Percentiles rank a stretch among this genome's conserved stretches.
Conservation (phyloP, 176 grass and related monocot species). For the Zea mays region Zm-B73-REFERENCE-NAM-5.0 NC_050105.1:5359501-5360000, state of each 20-base stretch:
- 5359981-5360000: constrained; percentile 76
- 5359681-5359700: constrained; percentile 11
- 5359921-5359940: constrained; percentile 44
- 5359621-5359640: not conserved
- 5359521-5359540: no score
- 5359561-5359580: not conserved
- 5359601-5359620: not conserved
- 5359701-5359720: not conserved
- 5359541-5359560: not conserved
- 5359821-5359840: constrained; percentile 32
- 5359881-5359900: constrained; percentile 41
- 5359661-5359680: not conserved
- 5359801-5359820: constrained; percentile 4
- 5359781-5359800: constrained; percentile 46
- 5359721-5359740: constrained; percentile 17
- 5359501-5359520: no score
- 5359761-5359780: constrained; percentile 41
- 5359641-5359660: not conserved
- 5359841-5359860: constrained; percentile 29
- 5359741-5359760: constrained; percentile 33
- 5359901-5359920: constrained; percentile 39
- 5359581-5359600: not conserved
- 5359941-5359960: constrained; percentile 43
- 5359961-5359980: not conserved
- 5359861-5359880: not conserved